Base-by-base conservation (phyloP, 2,329 filamentous ascomycete genomes). In the Canariomyces notabilis region DNA sequence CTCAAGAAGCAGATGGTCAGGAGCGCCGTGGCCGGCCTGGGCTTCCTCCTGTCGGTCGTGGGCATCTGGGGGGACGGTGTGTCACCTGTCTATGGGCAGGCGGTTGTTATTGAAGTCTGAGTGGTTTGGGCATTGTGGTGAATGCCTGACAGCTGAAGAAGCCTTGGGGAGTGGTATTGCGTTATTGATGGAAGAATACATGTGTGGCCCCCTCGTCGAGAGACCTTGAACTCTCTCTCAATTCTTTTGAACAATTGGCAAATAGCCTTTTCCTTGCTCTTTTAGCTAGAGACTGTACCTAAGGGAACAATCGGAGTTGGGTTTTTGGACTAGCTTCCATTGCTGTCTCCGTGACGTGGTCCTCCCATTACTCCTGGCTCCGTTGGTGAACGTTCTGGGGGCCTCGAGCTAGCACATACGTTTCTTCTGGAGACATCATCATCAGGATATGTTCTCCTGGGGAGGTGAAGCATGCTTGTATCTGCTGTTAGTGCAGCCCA, bases 11-110 rank as follows among this genome's bases (percentile, higher is more conserved):
- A 81, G 58, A 53, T 77, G 23, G 68, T 77, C 9, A 72, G 77
- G 61, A 77, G 76, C 7, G 70, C 66, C 5, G 57, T 83, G 22
- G 70, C 77, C 2, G 75, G 75, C 3, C 46, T 79, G 35, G 80
- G 74, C 4, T 83, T 85, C 63, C 63, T 71, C 44, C 74, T 85
- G 69, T 75, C 80, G 16, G 71, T 84, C 15, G 66, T 84, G 29
- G 81, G 81, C 14, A 77, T 85, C 57, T 85, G 81, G 80, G 81
- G 80, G 5, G 81, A 83, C 61, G 78, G 79, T 20, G 69, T 52
- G 11, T 38, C 18, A 12, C 37, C 35, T 20, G 44, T 50, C n/a
- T 50, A 50, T 36, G 46, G 42, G n/a, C 44, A 46, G 45, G 35
- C 48, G 2, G 44, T 57, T 12, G n/a, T 54, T 18, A 47, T 55